Evolutionary conservation across 371 early-diverging fungal species (phyloP), one percentile per base, ranked within the genome.

Genomic region (Mortierella sp.): DNA sequence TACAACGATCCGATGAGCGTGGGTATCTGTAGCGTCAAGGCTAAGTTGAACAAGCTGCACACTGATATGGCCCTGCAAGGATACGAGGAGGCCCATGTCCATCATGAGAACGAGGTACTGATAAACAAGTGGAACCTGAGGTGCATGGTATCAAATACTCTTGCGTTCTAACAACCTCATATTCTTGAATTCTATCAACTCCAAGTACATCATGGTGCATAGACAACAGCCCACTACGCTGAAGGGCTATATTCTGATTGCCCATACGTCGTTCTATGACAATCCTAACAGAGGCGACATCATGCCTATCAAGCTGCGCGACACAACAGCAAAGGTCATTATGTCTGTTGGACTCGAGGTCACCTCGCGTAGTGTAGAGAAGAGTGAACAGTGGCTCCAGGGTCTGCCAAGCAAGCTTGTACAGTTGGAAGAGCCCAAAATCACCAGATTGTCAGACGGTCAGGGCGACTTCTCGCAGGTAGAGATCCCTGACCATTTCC

Each of bases 31-130:
- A 81, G 81, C 38, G 87, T 94, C 38, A 97, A 96, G 81, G 83
- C 89, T 2, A 79, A 82, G 26, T 78, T 98, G 41, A 86, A 93
- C 61, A 64, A 74, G 14, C 80, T 96, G 19, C 99, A 98, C 73
- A 62, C 81, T 10, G 86, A 92, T 51, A 88, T 98, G 88, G 91
- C 94, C 0, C 68, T 89, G 24, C 88, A 94, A 52, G 94, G 93
- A 2, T 97, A 87, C 72, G 86, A 82, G 26, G 98, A 98, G 68
- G 91, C 95, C 13, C 94, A 96, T 81, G 97, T 98, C 14, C 94
- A 97, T 78, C 96, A 96, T 54, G 96, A 97, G 71, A 88, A 90
- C 61, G 95, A 94, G 64, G 88, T 89, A 66, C 10, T n/a, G n/a
- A n/a, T n/a, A n/a, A n/a, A n/a, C n/a, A n/a, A n/a, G n/a, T n/a